Evolutionary conservation across 441 rosid genomes (phyloP).

Genomic region (Jatropha podagrica): DNA sequence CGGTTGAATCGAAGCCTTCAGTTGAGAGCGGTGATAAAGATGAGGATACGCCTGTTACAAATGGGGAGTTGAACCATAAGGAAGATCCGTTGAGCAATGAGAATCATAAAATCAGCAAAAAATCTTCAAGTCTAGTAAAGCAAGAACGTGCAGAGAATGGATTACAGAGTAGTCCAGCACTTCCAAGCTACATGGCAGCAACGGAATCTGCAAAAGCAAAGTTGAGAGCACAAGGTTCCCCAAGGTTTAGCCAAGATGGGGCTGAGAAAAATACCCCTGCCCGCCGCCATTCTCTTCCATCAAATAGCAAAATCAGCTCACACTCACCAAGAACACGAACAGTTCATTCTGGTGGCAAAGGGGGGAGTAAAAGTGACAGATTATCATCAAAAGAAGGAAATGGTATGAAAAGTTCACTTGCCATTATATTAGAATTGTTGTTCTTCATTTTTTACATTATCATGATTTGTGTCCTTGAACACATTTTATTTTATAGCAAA

Average conservation of each 20-base stretch:
- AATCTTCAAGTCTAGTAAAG: slow-evolving; percentile 46
- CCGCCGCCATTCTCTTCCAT: slow-evolving; percentile 80
- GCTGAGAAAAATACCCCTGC: slow-evolving; percentile 56
- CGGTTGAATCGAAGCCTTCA: slow-evolving; percentile 39
- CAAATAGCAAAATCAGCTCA: slow-evolving; percentile 69
- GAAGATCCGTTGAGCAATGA: slow-evolving; percentile 49
- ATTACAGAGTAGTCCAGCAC: slow-evolving; percentile 52
- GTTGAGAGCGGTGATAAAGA: slow-evolving; percentile 37
- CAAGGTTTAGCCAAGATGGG: slow-evolving; percentile 59
- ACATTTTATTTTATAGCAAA: not conserved
- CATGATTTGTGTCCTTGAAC: not conserved
- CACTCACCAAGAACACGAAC: slow-evolving; percentile 77
- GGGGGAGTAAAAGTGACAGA: slow-evolving; percentile 60
- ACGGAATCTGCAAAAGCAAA: slow-evolving; percentile 96
- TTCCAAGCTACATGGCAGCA: slow-evolving; percentile 97
- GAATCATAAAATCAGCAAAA: slow-evolving; percentile 53
- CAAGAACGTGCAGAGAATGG: slow-evolving; percentile 72
- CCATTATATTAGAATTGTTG: slow-evolving; percentile 5
- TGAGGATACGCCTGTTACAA: slow-evolving; percentile 44
- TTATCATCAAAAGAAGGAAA: slow-evolving; percentile 59
- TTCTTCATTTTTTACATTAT: slow-evolving; percentile 10
- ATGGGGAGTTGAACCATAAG: slow-evolving; percentile 41
- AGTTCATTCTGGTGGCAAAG: slow-evolving; percentile 54
- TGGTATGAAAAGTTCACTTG: slow-evolving; percentile 43
- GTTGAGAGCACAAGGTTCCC: slow-evolving; percentile 82